Conservation (phyloP, 305 asterid species). For the Coffea humblotiana region DNA sequence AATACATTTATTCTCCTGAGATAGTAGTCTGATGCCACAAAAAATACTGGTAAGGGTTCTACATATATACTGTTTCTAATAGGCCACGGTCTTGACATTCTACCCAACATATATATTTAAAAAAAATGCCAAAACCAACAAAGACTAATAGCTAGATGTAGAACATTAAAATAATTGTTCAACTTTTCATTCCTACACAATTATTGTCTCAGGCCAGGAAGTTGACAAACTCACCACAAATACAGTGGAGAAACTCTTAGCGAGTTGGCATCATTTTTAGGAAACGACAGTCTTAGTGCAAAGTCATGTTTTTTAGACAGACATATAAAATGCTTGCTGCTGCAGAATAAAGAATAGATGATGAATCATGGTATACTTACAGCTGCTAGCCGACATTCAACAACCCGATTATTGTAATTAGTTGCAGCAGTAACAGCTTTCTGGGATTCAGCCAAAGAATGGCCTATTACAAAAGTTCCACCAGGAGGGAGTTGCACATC, state of each 20-base stretch:
- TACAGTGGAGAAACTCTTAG: no score
- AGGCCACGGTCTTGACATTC: background rate
- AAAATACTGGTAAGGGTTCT: background rate
- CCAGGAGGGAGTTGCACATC: conserved; percentile 90
- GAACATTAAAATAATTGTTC: conserved; percentile 3
- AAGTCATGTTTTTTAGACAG: background rate
- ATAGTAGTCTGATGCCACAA: background rate
- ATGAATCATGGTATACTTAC: conserved; percentile 41
- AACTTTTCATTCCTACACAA: background rate
- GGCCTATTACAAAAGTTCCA: conserved; percentile 82
- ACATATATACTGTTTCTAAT: background rate
- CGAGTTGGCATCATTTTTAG: background rate
- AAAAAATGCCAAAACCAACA: background rate
- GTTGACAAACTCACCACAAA: background rate
- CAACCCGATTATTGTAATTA: conserved; percentile 88
- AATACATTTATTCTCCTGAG: background rate
- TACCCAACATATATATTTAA: background rate
- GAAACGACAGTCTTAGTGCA: background rate
- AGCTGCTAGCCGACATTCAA: conserved; percentile 92
- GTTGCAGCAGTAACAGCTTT: conserved; percentile 97
- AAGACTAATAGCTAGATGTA: background rate
- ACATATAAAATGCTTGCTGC: background rate
- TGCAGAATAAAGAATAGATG: background rate
- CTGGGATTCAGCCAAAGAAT: conserved; percentile 89
- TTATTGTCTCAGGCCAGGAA: background rate